Percentiles rank a stretch among this genome's conserved stretches.
These are phyloP conservation scores for Rutidosis leptorrhynchoides DNA, from an alignment of 129 eudicot genomes.

Conservation along the genomic window DNA sequence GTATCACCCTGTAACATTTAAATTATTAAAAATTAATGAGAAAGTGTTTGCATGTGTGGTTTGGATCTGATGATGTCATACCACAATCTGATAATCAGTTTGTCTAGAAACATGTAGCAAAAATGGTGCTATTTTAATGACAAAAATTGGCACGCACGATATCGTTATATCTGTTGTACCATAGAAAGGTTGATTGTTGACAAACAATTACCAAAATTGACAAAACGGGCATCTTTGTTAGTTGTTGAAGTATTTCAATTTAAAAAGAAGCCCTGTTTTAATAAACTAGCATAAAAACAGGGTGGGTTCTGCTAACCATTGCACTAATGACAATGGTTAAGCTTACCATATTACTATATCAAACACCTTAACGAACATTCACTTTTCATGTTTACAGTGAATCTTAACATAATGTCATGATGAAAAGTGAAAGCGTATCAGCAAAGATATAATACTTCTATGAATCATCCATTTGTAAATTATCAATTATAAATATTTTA, in stretches of 20 bases:
- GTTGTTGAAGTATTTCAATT: neutral
- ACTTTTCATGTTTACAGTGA: no score
- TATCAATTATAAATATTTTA: neutral
- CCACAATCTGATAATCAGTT: neutral
- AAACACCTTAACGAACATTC: neutral
- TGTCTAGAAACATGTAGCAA: neutral
- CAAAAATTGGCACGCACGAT: neutral
- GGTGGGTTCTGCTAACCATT: no score
- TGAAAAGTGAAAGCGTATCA: no score
- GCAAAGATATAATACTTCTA: neutral
- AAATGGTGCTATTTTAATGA: neutral
- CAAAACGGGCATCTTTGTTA: neutral
- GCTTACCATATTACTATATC: neutral
- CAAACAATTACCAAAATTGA: neutral
- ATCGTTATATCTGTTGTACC: neutral
- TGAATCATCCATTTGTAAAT: neutral
- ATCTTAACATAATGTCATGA: no score
- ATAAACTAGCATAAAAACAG: no score
- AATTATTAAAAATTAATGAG: neutral
- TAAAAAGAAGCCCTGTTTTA: neutral
- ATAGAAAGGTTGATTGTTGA: neutral
- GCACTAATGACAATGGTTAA: neutral
- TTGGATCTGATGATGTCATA: neutral
- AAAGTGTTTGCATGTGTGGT: neutral
- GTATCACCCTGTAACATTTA: slow-evolving; percentile 55